Percentiles rank a stretch among this genome's conserved stretches.
phyloP scores from a whole-genome alignment of 345 rosid genomes.

The Salix koriyanagi region DNA sequence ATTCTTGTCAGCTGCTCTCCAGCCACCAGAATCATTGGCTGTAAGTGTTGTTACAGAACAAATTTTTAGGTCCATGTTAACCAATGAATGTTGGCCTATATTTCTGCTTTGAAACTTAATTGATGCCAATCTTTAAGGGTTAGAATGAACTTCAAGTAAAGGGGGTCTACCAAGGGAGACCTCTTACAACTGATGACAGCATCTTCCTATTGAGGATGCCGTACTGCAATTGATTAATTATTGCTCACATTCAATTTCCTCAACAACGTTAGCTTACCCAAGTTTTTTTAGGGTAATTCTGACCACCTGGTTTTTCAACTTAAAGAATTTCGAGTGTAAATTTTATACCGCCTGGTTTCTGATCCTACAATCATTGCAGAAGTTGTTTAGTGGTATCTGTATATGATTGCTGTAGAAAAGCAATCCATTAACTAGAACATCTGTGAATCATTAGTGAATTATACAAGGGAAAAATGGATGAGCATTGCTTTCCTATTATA shows the following conservation, averaged over 20 bases:
- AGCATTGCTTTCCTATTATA: not conserved
- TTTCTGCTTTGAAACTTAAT: not conserved
- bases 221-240: not conserved
- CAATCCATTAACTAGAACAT: not conserved
- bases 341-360: not conserved
- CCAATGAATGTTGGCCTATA: not conserved
- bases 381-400: not conserved
- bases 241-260: not conserved
- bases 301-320: not conserved
- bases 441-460: not conserved
- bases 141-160: not conserved
- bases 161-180: not conserved
- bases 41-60: slow-evolving; percentile 44
- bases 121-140: not conserved
- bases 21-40: slow-evolving; percentile 83
- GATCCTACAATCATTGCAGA: not conserved
- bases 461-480: not conserved
- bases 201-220: not conserved
- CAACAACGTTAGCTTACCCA: not conserved
- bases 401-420: not conserved
- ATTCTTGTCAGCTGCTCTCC: slow-evolving; percentile 92
- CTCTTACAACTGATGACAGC: not conserved
- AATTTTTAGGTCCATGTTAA: not conserved
- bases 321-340: not conserved
- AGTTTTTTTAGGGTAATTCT: not conserved